Conservation (phyloP, 371 early-diverging fungal species). For the Polyrhizophydium stewartii region DNA sequence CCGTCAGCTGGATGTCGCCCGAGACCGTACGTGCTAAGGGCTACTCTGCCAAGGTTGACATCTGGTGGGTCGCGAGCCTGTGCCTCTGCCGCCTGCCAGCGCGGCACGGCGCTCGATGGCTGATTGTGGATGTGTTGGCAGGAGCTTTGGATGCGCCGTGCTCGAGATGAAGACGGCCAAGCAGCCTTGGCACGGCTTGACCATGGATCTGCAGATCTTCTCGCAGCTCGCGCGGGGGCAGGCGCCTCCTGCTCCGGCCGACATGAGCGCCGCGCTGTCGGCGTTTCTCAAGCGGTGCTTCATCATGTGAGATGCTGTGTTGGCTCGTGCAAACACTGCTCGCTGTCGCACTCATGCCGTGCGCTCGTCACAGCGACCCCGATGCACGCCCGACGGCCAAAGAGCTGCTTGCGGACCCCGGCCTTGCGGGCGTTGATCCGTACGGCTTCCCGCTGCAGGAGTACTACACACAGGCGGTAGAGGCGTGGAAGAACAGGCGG, state of each 20-base stretch:
- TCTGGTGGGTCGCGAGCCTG: constrained; percentile 14
- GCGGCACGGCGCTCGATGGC: constrained; percentile 9
- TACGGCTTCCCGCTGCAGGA: background rate
- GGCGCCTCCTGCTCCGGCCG: constrained; percentile 15
- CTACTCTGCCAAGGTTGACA: constrained; percentile 31
- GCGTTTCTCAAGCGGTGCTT: constrained; percentile 24
- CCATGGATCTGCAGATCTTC: constrained; percentile 12
- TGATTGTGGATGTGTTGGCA: background rate
- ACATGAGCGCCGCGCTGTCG: constrained; percentile 8
- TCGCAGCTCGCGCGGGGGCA: constrained; percentile 14
- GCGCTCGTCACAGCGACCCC: constrained; percentile 22
- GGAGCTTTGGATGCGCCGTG: constrained; percentile 17
- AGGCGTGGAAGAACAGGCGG: background rate
- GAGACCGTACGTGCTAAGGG: constrained; percentile 38
- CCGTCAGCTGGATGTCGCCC: constrained; percentile 44
- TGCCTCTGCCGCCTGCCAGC: background rate
- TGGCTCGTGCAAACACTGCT: background rate
- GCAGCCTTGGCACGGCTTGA: constrained; percentile 24
- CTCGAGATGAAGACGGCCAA: constrained; percentile 31
- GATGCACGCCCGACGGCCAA: constrained; percentile 52
- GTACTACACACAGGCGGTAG: background rate
- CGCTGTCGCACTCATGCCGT: background rate
- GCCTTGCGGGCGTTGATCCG: constrained; percentile 14
- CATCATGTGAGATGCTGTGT: constrained; percentile 9
- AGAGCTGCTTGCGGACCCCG: constrained; percentile 33